phyloP scores from a whole-genome alignment of 495 filamentous ascomycete species.

The Talaromyces thailandensis region DNA sequence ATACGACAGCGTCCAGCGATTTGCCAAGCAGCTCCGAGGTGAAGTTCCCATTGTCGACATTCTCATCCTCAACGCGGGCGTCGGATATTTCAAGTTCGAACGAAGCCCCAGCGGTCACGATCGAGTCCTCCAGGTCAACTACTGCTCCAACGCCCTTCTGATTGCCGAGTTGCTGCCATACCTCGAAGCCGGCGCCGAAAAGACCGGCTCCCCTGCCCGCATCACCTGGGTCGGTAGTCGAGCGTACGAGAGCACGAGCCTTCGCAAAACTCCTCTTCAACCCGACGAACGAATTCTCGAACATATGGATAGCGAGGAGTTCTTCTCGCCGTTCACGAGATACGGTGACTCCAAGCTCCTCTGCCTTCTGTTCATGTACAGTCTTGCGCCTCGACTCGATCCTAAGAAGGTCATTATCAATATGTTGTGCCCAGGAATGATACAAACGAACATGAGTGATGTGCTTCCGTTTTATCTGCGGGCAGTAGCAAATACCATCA shows the following conservation, averaged over 20 bases:
- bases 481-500: slow-evolving; percentile 5
- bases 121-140: slow-evolving; percentile 22
- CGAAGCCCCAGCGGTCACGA: slow-evolving; percentile 22
- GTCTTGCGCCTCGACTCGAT: slow-evolving; percentile 16
- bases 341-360: slow-evolving; percentile 25
- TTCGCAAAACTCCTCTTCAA: slow-evolving; percentile 8
- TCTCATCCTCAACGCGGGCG: slow-evolving; percentile 27
- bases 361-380: slow-evolving; percentile 20
- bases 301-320: slow-evolving; percentile 18
- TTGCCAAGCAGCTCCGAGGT: slow-evolving; percentile 12
- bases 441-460: slow-evolving; percentile 10
- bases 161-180: slow-evolving; percentile 21
- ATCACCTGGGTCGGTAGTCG: slow-evolving; percentile 26
- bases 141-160: slow-evolving; percentile 23
- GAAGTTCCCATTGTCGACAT: slow-evolving; percentile 16
- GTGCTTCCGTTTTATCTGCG: slow-evolving; percentile 7
- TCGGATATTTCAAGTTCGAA: slow-evolving; percentile 12
- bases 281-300: slow-evolving; percentile 15
- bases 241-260: slow-evolving; percentile 8
- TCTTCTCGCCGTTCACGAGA: slow-evolving; percentile 9
- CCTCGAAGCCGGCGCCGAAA: slow-evolving; percentile 15
- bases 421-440: slow-evolving; percentile 16
- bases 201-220: slow-evolving; percentile 12
- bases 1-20: slow-evolving; percentile 17
- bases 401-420: slow-evolving; percentile 13